Evolutionary conservation across 345 rosid genomes (phyloP), one percentile per base, ranked within the genome.

Genomic region (Kandelia obovata): DNA sequence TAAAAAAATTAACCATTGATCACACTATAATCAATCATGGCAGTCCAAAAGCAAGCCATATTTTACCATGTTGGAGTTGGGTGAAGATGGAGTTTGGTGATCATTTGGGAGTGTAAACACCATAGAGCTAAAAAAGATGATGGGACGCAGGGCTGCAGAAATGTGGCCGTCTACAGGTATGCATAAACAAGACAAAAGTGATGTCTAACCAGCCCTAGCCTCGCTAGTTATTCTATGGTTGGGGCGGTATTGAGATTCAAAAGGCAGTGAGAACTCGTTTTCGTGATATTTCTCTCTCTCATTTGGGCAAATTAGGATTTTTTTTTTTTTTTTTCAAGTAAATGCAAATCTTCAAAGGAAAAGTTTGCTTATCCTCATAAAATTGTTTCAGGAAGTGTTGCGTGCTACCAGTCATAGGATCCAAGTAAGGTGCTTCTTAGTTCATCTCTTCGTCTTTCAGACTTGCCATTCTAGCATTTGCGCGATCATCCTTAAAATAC

Each of bases 371-470:
- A 4, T 43, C 49, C 17, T 43, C 49, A 43, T 43, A 43, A 13
- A 43, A 43, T 13, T 43, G 17, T 17, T 43, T 5, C 10, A 53
- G 13, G 5, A 6, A 53, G 5, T 21, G 28, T 53, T 21, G 23
- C 27, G 28, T 11, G 28, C 27, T 53, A 53, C 58, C 27, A 21
- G 21, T 21, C 30, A 23, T 1, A 25, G 30, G 5, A 20, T 5
- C 16, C 16, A 8, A n/a, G 27, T 9, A 55, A 23, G 2, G 52
- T 21, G 30, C 65, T 21, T 63, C 75, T 81, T 74, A 75, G 30
- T 69, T 75, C 86, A 83, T 84, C 79, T 88, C 93, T 73, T 71
- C 84, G 46, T 83, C 93, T 84, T 85, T 91, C 51, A 61, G 47
- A 39, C 69, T 72, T 2, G 83, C 74, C 8, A 68, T 37, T 74